phyloP scores from a whole-genome alignment of 73 alveolate species.

The Paramecium sonneborni region DNA sequence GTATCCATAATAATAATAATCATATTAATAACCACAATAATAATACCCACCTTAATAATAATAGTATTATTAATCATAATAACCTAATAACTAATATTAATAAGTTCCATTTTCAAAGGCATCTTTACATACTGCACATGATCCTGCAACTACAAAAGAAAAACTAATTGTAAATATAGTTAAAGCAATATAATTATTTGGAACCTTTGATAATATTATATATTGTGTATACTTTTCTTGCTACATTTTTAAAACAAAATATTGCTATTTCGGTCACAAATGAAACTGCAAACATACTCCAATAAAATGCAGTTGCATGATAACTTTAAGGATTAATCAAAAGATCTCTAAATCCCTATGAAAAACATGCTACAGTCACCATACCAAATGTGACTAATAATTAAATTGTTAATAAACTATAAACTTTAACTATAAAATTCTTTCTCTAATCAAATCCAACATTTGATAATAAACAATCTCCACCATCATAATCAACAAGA shows the following conservation, averaged over 20 bases:
- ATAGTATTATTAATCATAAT: neutral
- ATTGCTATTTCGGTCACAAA: conserved; percentile 41
- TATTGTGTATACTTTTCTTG: conserved; percentile 40
- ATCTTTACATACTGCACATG: conserved; percentile 43
- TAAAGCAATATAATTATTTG: conserved; percentile 36
- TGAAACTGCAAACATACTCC: conserved; percentile 12
- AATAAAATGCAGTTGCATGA: neutral
- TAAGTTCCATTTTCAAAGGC: conserved; percentile 16
- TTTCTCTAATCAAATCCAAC: conserved; percentile 34
- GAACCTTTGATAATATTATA: neutral
- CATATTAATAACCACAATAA: neutral
- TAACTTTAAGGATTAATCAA: neutral
- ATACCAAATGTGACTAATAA: neutral
- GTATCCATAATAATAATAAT: neutral
- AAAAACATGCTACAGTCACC: neutral
- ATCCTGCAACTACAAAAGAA: conserved; percentile 3
- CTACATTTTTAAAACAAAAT: conserved; percentile 34
- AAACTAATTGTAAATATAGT: conserved; percentile 30
- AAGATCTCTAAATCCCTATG: neutral
- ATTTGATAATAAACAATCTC: neutral
- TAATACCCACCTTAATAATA: neutral
- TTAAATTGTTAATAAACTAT: neutral
- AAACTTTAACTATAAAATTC: conserved; percentile 6
- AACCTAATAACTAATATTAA: neutral
- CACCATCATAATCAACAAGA: neutral